A percentile compares a stretch with the other conserved stretches of the same genome.
phyloP scores from a whole-genome alignment of 2,329 filamentous ascomycete species.

The Pyrenochaeta sp. region DNA sequence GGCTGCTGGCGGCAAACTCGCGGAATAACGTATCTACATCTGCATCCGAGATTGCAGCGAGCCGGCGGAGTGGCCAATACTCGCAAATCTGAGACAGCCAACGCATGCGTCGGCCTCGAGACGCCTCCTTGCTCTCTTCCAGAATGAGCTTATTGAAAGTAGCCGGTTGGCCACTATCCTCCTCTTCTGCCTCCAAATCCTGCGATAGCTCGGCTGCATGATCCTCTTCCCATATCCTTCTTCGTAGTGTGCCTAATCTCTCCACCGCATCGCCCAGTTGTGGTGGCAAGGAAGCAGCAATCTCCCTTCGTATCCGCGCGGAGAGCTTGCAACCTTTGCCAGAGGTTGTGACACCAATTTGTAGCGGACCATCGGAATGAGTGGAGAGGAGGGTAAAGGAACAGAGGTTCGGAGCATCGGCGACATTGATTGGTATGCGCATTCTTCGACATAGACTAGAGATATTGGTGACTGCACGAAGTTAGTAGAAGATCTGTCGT shows the following conservation, averaged over 20 bases:
- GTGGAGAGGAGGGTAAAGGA: conserved; percentile 90
- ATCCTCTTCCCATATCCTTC: conserved; percentile 53
- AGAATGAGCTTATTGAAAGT: conserved; percentile 84
- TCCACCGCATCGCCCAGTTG: conserved; percentile 80
- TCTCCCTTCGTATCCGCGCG: conserved; percentile 85
- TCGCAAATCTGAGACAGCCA: conserved; percentile 98
- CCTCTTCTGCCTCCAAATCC: conserved; percentile 59
- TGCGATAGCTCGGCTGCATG: conserved; percentile 59
- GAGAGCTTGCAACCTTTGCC: conserved; percentile 94
- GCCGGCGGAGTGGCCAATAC: conserved; percentile 90
- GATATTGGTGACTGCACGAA: conserved; percentile 66
- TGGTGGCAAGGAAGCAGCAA: conserved; percentile 78
- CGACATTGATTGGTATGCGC: conserved; percentile 91
- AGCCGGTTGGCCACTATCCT: conserved; percentile 77
- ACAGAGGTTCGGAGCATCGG: conserved; percentile 85
- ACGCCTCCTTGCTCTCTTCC: conserved; percentile 74
- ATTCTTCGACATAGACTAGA: conserved; percentile 77
- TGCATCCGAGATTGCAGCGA: conserved; percentile 79
- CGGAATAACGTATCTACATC: conserved; percentile 81
- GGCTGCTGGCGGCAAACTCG: conserved; percentile 65
- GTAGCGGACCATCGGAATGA: conserved; percentile 87
- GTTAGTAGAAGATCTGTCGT: conserved; percentile 11
- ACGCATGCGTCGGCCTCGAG: conserved; percentile 81
- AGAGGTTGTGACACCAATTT: conserved; percentile 95
- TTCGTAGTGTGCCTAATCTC: conserved; percentile 68